Percentiles rank a stretch among this genome's conserved stretches.
Conservation (phyloP, 2,329 filamentous ascomycete species). For the Calonectria pauciramosa region DNA sequence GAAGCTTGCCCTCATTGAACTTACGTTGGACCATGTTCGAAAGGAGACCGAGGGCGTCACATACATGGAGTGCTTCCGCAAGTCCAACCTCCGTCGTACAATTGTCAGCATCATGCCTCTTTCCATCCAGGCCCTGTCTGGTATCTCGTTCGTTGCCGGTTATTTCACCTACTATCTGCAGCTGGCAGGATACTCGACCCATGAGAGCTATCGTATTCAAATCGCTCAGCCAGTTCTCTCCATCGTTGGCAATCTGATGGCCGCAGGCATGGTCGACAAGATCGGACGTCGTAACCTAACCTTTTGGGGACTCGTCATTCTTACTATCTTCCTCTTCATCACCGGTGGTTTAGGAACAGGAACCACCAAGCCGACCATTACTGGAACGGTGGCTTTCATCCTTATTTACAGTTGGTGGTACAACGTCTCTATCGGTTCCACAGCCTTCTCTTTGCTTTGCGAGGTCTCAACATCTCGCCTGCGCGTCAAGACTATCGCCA, state of each 20-base stretch:
- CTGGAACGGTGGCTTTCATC: conserved; percentile 22
- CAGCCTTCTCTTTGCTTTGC: conserved; percentile 27
- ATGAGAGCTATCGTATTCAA: neutral
- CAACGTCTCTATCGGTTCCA: conserved; percentile 28
- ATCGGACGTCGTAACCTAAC: conserved; percentile 26
- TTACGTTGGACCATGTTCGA: conserved; percentile 18
- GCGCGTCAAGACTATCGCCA: conserved; percentile 34
- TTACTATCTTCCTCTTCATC: conserved; percentile 28
- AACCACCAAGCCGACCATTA: conserved; percentile 12
- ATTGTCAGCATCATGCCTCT: conserved; percentile 30
- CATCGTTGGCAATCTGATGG: conserved; percentile 17
- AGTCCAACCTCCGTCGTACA: conserved; percentile 34
- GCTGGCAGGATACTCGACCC: neutral
- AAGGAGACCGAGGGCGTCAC: conserved; percentile 28
- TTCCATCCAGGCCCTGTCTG: conserved; percentile 19
- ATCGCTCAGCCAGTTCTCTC: neutral
- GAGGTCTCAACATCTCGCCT: conserved; percentile 32
- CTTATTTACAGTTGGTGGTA: conserved; percentile 33
- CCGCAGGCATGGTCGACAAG: conserved; percentile 24
- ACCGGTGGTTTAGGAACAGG: conserved; percentile 19
- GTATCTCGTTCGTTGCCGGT: conserved; percentile 25
- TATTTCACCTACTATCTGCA: conserved; percentile 34
- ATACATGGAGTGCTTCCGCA: conserved; percentile 32
- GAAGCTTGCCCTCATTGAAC: conserved; percentile 25
- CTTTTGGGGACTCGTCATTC: conserved; percentile 28